Conservation (phyloP, 345 rosid genomes). For the Brassica juncea region DNA sequence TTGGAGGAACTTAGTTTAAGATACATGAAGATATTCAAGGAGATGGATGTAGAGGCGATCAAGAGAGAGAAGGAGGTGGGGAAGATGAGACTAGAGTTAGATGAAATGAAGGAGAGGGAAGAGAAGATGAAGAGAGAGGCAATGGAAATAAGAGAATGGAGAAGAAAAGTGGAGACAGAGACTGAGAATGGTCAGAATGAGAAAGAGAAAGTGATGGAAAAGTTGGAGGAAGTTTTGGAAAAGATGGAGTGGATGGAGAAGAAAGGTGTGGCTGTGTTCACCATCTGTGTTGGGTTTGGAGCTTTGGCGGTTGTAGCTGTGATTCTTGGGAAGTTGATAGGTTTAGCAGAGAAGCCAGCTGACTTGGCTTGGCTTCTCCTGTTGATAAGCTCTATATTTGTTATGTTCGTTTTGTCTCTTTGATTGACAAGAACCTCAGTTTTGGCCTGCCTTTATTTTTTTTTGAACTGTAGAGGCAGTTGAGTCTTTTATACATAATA, state of each 20-base stretch:
- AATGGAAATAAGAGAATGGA: constrained; percentile 67
- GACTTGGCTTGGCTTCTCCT: constrained; percentile 34
- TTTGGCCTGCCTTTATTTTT: not conserved
- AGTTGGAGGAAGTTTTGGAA: constrained; percentile 50
- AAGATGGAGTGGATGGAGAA: constrained; percentile 69
- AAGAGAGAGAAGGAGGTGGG: constrained; percentile 52
- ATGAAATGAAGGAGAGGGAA: constrained; percentile 47
- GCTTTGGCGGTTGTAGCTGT: constrained; percentile 43
- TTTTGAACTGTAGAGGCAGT: constrained; percentile 29
- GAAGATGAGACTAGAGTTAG: constrained; percentile 55
- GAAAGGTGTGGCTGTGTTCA: constrained; percentile 65
- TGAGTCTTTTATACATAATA: constrained; percentile 23
- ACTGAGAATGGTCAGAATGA: constrained; percentile 49
- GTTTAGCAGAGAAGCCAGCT: constrained; percentile 20
- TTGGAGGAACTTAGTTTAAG: constrained; percentile 76
- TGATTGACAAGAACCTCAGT: constrained; percentile 35
- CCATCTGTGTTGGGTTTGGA: constrained; percentile 60
- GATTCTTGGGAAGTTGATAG: constrained; percentile 17
- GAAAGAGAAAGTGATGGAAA: constrained; percentile 30
- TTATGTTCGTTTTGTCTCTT: constrained; percentile 38
- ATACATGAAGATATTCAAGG: constrained; percentile 69
- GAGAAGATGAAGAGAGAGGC: constrained; percentile 57
- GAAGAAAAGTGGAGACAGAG: constrained; percentile 41
- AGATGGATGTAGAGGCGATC: constrained; percentile 55
- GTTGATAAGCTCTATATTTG: constrained; percentile 36